Conservation (phyloP, 2,329 filamentous ascomycete genomes). For the Pyrenochaeta sp. region DNA sequence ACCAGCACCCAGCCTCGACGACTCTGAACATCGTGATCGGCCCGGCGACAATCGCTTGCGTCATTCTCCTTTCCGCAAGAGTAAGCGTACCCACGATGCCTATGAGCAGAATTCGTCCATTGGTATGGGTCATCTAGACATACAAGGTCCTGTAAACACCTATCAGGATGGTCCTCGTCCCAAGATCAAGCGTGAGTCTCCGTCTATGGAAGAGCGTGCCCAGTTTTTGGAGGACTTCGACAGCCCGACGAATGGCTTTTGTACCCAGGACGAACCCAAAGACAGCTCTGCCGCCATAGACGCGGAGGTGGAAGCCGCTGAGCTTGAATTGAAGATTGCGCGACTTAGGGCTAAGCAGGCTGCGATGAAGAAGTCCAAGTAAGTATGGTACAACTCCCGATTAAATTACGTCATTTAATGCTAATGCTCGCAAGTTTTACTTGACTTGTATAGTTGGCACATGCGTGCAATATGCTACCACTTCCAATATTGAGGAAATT, state of each 20-base stretch:
- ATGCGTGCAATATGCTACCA: too few relatives aligned
- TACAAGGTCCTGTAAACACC: not conserved
- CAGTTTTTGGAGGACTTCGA: constrained; percentile 8
- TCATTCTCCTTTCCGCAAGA: not conserved
- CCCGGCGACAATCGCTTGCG: not conserved
- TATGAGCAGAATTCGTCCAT: not conserved
- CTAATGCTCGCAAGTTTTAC: not conserved
- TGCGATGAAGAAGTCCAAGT: constrained; percentile 6
- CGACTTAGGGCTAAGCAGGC: constrained; percentile 15
- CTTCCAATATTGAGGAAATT: too few relatives aligned
- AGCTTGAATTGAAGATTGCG: constrained; percentile 26
- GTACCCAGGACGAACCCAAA: not conserved
- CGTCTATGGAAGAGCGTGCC: constrained; percentile 8
- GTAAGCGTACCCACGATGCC: not conserved
- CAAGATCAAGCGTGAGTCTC: constrained; percentile 30
- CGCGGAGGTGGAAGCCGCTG: constrained; percentile 17
- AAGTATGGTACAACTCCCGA: not conserved
- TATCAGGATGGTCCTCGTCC: not conserved
- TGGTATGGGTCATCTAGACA: not conserved
- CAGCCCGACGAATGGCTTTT: not conserved
- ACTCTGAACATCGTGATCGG: not conserved
- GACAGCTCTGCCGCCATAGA: constrained; percentile 7
- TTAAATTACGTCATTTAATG: too few relatives aligned
- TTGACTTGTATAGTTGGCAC: not conserved
- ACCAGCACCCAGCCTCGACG: constrained; percentile 3